phyloP scores from a whole-genome alignment of 108 stramenopile species.

The Ochromonas danica region DNA sequence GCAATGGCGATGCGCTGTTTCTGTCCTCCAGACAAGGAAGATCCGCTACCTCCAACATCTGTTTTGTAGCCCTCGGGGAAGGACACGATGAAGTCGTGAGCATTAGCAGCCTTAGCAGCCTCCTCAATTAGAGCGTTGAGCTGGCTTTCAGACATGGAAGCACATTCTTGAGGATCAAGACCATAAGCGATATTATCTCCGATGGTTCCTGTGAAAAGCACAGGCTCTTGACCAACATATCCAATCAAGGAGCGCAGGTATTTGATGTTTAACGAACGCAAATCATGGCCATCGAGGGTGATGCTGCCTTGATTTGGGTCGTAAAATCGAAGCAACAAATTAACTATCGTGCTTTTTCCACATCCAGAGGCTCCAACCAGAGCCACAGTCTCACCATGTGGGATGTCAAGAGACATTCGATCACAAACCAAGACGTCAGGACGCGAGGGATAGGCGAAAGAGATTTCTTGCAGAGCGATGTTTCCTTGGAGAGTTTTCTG shows the following conservation, averaged over 20 bases:
- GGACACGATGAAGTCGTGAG: slow-evolving; percentile 70
- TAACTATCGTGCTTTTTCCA: slow-evolving; percentile 81
- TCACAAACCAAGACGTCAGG: slow-evolving; percentile 69
- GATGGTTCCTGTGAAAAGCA: slow-evolving; percentile 23
- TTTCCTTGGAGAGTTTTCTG: not conserved
- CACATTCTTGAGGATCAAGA: not conserved
- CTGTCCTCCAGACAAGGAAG: slow-evolving; percentile 58
- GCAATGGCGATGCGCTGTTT: slow-evolving; percentile 77
- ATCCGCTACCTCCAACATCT: slow-evolving; percentile 54
- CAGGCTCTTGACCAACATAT: slow-evolving; percentile 31
- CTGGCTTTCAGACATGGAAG: not conserved
- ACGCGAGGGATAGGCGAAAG: slow-evolving; percentile 85
- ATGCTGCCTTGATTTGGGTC: slow-evolving; percentile 67
- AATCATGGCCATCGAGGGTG: slow-evolving; percentile 76
- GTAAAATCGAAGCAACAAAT: slow-evolving; percentile 87
- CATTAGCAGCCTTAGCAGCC: slow-evolving; percentile 81
- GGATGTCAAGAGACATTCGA: slow-evolving; percentile 65
- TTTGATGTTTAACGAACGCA: slow-evolving; percentile 71
- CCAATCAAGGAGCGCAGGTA: slow-evolving; percentile 55
- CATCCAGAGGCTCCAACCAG: slow-evolving; percentile 82
- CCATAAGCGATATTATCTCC: slow-evolving; percentile 21
- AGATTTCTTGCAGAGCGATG: slow-evolving; percentile 61
- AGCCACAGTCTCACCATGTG: slow-evolving; percentile 77
- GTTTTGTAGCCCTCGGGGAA: slow-evolving; percentile 61
- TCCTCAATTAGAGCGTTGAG: slow-evolving; percentile 55